Conservation (phyloP, 106 monocot genomes). For the Dendrobium chrysotoxum region DNA sequence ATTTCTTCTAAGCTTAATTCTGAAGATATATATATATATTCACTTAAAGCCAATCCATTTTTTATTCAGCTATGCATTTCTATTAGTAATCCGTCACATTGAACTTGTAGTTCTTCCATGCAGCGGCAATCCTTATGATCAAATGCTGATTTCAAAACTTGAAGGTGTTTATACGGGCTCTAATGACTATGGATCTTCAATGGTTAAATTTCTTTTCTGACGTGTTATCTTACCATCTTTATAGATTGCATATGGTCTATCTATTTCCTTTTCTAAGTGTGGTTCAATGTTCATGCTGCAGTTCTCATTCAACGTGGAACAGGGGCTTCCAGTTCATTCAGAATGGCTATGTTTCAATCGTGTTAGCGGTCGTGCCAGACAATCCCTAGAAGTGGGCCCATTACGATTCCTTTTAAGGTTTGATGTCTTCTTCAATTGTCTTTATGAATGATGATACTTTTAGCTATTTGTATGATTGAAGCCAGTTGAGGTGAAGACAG, state of each 20-base stretch:
- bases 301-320: conserved; percentile 81
- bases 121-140: conserved; percentile 84
- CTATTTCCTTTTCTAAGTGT: not conserved
- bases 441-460: not conserved
- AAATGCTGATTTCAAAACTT: conserved; percentile 76
- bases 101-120: conserved; percentile 6
- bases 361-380: conserved; percentile 57
- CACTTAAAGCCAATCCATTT: not conserved
- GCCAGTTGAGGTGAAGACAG: not conserved
- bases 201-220: conserved; percentile 26
- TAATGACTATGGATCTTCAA: conserved; percentile 68
- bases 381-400: conserved; percentile 67
- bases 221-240: not conserved
- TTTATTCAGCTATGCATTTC: not conserved
- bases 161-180: conserved; percentile 90
- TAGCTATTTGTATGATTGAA: not conserved
- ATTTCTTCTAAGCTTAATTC: not conserved
- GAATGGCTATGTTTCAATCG: conserved; percentile 91
- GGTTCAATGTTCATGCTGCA: conserved; percentile 23
- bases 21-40: not conserved
- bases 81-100: not conserved
- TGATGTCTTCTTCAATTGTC: not conserved
- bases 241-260: not conserved
- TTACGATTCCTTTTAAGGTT: conserved; percentile 67
- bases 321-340: conserved; percentile 76